A percentile compares a stretch with the other conserved stretches of the same genome.
phyloP scores from a whole-genome alignment of 1,139 yeast species.

The Nakaseomyces nivariensis region DNA sequence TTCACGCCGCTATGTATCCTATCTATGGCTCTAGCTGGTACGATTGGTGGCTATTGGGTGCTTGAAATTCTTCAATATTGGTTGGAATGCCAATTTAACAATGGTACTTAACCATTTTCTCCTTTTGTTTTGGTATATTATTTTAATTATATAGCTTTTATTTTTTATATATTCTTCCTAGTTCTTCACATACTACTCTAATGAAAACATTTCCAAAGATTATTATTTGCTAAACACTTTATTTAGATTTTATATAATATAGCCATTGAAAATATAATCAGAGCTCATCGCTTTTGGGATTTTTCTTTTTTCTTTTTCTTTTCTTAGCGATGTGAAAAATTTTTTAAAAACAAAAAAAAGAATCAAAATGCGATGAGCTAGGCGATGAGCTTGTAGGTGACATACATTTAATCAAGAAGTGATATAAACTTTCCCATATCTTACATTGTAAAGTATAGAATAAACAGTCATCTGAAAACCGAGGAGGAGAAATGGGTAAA shows the following conservation, averaged over 20 bases:
- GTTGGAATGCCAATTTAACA: neutral
- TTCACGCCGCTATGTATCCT: neutral
- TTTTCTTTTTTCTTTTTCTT: neutral
- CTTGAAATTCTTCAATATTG: neutral
- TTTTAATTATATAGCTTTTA: conserved; percentile 1
- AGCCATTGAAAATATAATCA: too few species aligned
- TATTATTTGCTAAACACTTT: too few species aligned
- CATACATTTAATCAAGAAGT: too few species aligned
- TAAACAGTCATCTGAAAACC: too few species aligned
- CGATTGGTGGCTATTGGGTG: neutral
- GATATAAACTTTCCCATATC: too few species aligned
- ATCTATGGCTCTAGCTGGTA: neutral
- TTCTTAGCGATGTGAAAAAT: too few species aligned
- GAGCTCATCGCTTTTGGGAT: neutral
- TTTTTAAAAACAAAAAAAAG: neutral
- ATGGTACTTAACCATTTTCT: too few species aligned
- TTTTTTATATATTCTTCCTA: neutral
- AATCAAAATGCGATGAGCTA: conserved; percentile 10
- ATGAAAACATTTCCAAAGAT: too few species aligned
- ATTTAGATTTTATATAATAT: too few species aligned
- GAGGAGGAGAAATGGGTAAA: conserved; percentile 46
- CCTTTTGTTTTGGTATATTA: neutral
- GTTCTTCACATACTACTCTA: too few species aligned
- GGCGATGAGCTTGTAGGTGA: neutral
- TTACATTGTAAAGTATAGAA: too few species aligned